Evolutionary conservation across 2,329 filamentous ascomycete species (phyloP), one percentile per base, ranked within the genome.

Genomic region (Microsporum ferrugineum): DNA sequence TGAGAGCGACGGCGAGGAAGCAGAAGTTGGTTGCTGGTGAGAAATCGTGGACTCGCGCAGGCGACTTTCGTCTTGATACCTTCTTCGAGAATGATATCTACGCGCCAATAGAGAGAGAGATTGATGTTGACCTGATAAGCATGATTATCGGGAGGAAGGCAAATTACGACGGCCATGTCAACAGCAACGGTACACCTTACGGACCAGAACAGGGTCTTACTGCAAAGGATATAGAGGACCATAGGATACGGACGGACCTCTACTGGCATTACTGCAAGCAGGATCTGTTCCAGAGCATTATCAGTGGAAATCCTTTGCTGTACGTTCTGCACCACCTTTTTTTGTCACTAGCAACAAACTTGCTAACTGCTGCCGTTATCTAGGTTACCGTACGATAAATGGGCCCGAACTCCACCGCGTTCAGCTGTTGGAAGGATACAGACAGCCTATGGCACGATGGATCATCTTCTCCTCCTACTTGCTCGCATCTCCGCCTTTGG

Each of bases 201-300:
- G 38, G 63, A 12, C 64, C 63, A 66, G 72, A 65, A 66, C 74
- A 58, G 68, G 65, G 73, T 59, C 76, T 78, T 34, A 73, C 75
- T 7, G 69, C 71, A 14, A 77, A 78, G 63, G 91, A 97, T 63
- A 80, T 95, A 56, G 86, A 89, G 64, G 85, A 83, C 45, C 95
- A 88, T 68, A 88, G 94, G 68, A 86, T 88, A 14, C 79, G 94
- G 43, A 84, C 88, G 65, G 94, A 97, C 73, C 76, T 97, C 3
- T 95, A 88, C 70, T 99, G 92, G 91, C 96, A 91, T 88, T 96
- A 91, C 71, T 87, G 84, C 68, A 95, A 96, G 73, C 94, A 96
- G 78, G 94, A 97, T 71, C 84, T 88, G 6, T 95, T 92, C 67
- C 92, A 96, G 72, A 91, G 89, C 70, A 84, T 96, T 63, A 78